phyloP scores from a whole-genome alignment of 768 basidiomycete species.

The Termitomyces sp. region DNA sequence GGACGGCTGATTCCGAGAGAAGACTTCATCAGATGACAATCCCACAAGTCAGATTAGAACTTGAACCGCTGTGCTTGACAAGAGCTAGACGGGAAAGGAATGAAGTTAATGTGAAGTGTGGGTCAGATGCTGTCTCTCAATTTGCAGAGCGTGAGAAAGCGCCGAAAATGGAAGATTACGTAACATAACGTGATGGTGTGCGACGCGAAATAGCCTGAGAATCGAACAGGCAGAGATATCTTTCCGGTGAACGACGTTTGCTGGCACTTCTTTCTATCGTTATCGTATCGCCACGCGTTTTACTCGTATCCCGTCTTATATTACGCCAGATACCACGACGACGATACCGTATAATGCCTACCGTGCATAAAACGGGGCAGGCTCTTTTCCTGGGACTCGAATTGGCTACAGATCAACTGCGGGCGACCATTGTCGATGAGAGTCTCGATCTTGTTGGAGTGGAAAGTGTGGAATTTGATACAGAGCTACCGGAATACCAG shows the following conservation, averaged over 20 bases:
- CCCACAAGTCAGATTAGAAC: background rate
- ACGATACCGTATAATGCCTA: conserved; percentile 33
- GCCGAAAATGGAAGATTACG: conserved; percentile 8
- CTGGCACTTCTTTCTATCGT: conserved; percentile 11
- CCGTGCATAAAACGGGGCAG: conserved; percentile 37
- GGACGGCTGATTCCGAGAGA: background rate
- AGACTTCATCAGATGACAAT: conserved; percentile 1
- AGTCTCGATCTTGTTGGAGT: conserved; percentile 77
- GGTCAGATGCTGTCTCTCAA: background rate
- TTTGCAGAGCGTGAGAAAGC: conserved; percentile 10
- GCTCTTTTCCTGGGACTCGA: conserved; percentile 81
- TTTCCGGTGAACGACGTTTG: conserved; percentile 14
- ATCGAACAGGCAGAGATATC: conserved; percentile 13
- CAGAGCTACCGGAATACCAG: conserved; percentile 77
- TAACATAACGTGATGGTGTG: conserved; percentile 12
- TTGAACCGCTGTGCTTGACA: background rate
- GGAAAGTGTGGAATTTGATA: conserved; percentile 80
- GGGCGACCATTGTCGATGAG: conserved; percentile 81
- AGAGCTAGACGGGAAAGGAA: background rate
- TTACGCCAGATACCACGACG: conserved; percentile 15
- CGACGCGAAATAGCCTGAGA: conserved; percentile 17
- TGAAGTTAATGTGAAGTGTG: background rate
- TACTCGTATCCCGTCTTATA: conserved; percentile 3
- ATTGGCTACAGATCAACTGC: conserved; percentile 78
- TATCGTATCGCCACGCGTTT: conserved; percentile 11